Percentiles rank a stretch among this genome's conserved stretches.
These are phyloP conservation scores for Ustilago loliicola DNA, from an alignment of 1,284 basidiomycete genomes.

Conservation along the genomic window DNA sequence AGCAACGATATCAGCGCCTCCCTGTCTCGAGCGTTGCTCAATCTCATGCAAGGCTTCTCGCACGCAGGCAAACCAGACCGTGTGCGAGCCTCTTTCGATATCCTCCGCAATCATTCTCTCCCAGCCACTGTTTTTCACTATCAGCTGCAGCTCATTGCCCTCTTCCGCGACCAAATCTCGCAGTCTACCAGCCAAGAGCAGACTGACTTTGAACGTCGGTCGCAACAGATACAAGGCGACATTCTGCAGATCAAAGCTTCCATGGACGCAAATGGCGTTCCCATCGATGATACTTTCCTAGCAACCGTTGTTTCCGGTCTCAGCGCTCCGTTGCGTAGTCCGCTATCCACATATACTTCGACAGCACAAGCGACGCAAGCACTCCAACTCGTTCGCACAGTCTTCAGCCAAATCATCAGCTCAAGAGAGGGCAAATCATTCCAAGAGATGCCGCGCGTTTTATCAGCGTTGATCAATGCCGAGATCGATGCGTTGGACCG, in stretches of 20 bases:
- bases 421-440: neutral
- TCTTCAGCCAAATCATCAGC: neutral
- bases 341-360: constrained; percentile 3
- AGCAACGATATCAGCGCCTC: neutral
- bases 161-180: constrained; percentile 13
- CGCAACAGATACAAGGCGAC: constrained; percentile 9
- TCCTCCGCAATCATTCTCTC: constrained; percentile 5
- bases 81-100: constrained; percentile 25
- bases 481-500: constrained; percentile 29
- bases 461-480: constrained; percentile 17
- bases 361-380: neutral
- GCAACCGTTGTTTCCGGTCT: constrained; percentile 32
- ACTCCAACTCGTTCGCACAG: constrained; percentile 16
- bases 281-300: constrained; percentile 36
- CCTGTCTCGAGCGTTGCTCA: constrained; percentile 7
- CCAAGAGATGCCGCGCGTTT: neutral
- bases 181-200: neutral
- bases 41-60: constrained; percentile 25
- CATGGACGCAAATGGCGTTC: constrained; percentile 28
- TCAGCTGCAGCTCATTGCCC: constrained; percentile 35
- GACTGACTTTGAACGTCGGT: constrained; percentile 1
- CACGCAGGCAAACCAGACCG: constrained; percentile 1
- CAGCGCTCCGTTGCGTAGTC: constrained; percentile 35
- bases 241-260: constrained; percentile 18
- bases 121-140: constrained; percentile 23